Evolutionary conservation across 2,329 filamentous ascomycete species (phyloP).

Genomic region (Periconia sp.): DNA sequence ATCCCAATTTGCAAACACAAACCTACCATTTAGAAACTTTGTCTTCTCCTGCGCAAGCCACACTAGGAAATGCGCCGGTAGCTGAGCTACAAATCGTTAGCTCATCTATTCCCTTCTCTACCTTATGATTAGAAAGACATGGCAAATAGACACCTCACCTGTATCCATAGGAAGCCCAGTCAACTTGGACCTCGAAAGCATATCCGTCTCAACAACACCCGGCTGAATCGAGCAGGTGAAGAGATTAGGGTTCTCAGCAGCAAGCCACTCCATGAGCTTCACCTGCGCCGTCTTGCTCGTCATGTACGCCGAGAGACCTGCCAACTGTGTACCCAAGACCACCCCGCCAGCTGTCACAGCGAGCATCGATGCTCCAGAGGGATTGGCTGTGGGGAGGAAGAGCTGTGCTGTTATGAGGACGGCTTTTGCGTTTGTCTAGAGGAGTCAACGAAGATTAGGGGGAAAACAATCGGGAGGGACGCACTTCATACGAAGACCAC

Average conservation of each 20-base stretch:
- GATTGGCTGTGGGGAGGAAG: constrained; percentile 20
- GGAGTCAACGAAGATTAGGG: not conserved
- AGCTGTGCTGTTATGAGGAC: constrained; percentile 18
- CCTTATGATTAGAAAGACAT: not conserved
- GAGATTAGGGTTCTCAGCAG: constrained; percentile 42
- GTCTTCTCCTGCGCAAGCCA: constrained; percentile 11
- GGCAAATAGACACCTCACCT: constrained; percentile 13
- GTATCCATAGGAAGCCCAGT: constrained; percentile 21
- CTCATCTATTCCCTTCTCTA: not conserved
- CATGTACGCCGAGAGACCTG: constrained; percentile 33
- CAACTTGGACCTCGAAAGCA: constrained; percentile 11
- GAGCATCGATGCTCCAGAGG: constrained; percentile 7
- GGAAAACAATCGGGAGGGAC: not conserved
- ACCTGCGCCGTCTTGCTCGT: constrained; percentile 40
- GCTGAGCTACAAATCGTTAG: not conserved
- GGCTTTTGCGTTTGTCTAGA: constrained; percentile 24
- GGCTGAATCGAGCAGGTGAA: constrained; percentile 42
- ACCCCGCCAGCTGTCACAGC: not conserved
- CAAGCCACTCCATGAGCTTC: constrained; percentile 39
- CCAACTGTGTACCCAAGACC: not conserved
- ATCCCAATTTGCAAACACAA: constrained; percentile 24
- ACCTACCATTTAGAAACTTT: constrained; percentile 10
- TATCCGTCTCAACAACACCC: constrained; percentile 42
- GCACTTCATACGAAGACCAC: constrained; percentile 24
- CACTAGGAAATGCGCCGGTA: constrained; percentile 14